Percentiles rank a stretch among this genome's conserved stretches.
These are phyloP conservation scores for Lactifluus pinguis DNA, from an alignment of 768 basidiomycete genomes.

Conservation along the genomic window DNA sequence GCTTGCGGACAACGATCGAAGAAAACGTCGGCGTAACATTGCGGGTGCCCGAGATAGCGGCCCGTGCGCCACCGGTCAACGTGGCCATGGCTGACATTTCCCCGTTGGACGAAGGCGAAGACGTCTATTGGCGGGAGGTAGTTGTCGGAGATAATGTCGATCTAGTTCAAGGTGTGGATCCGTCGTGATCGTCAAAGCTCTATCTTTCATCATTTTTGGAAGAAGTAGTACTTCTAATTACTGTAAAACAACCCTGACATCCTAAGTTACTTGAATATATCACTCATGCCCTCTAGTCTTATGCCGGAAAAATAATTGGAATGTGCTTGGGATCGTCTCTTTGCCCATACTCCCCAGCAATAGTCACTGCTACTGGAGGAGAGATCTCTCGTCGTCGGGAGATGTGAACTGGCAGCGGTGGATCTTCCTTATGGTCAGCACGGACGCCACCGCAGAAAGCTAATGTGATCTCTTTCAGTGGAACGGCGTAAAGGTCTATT, in stretches of 20 bases:
- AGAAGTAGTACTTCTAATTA: neutral
- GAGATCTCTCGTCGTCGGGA: neutral
- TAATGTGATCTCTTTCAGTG: neutral
- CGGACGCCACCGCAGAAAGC: neutral
- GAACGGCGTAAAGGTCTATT: neutral
- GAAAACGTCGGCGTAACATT: no score
- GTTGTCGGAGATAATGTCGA: neutral
- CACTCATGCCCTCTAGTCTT: no score
- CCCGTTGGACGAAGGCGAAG: constrained; percentile 17
- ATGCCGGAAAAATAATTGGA: no score
- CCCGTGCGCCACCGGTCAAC: neutral
- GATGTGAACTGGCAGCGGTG: neutral
- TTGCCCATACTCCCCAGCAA: neutral
- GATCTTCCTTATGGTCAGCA: neutral
- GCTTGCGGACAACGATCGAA: neutral
- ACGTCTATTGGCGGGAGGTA: constrained; percentile 15
- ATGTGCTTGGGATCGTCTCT: neutral
- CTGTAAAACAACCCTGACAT: no score
- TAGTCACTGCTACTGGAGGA: neutral
- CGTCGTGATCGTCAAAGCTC: neutral
- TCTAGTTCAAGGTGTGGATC: neutral
- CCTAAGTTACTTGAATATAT: no score
- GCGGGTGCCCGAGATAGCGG: neutral
- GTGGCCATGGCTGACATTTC: constrained; percentile 4
- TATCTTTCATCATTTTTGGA: neutral